Evolutionary conservation across 2,329 filamentous ascomycete genomes (phyloP).

Genomic region (Huntiella omanensis): DNA sequence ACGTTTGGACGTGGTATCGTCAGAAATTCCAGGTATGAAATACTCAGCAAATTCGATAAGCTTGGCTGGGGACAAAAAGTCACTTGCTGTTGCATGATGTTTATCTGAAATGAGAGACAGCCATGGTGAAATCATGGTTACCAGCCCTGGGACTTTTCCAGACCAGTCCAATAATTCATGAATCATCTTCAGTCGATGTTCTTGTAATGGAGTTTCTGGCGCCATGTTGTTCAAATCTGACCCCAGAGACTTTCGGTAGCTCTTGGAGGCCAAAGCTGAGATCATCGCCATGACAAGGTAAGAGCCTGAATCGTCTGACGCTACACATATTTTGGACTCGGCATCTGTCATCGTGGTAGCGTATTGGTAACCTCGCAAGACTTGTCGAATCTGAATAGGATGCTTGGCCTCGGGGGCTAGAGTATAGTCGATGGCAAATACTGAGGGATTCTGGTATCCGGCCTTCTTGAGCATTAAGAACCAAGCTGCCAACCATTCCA

Average conservation of each 20-base stretch:
- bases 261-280: constrained; percentile 6
- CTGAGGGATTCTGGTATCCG: constrained; percentile 55
- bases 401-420: constrained; percentile 50
- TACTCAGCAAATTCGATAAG: constrained; percentile 52
- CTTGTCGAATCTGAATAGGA: constrained; percentile 54
- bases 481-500: constrained; percentile 65
- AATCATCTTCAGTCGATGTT: constrained; percentile 3
- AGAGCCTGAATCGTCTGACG: constrained; percentile 64
- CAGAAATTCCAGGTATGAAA: constrained; percentile 27
- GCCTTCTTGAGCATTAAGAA: constrained; percentile 41
- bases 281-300: constrained; percentile 56
- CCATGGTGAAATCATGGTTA: constrained; percentile 66
- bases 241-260: constrained; percentile 4
- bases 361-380: constrained; percentile 51
- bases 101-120: constrained; percentile 48
- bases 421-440: constrained; percentile 67
- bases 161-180: neutral
- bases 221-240: neutral
- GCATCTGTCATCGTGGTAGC: constrained; percentile 40
- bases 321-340: constrained; percentile 46
- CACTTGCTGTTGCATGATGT: constrained; percentile 50
- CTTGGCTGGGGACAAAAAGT: constrained; percentile 51
- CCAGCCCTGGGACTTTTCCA: constrained; percentile 26
- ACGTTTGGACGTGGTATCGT: neutral
- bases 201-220: neutral